phyloP scores from a whole-genome alignment of 2,329 filamentous ascomycete species.

The Tolypocladium ovalisporum region DNA sequence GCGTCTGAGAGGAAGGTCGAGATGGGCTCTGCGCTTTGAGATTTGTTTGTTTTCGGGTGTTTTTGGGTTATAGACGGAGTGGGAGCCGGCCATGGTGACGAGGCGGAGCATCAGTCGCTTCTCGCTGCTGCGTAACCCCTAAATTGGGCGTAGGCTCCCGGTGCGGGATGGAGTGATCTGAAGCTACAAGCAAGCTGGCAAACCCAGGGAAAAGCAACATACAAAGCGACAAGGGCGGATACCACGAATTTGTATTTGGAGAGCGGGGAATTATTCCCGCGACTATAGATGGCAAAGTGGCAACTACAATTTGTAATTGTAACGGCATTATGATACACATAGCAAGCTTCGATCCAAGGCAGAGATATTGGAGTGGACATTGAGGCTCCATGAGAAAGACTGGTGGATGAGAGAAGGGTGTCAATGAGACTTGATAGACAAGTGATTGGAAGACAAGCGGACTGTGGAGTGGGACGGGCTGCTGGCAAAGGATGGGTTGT shows the following conservation, averaged over 20 bases:
- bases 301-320: slow-evolving; percentile 14
- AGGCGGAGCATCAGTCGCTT: neutral
- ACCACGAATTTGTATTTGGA: slow-evolving; percentile 2
- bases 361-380: neutral
- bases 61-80: slow-evolving; percentile 15
- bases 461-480: neutral
- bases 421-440: neutral
- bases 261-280: slow-evolving; percentile 6
- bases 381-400: neutral
- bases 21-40: slow-evolving; percentile 11
- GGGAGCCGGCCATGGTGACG: neutral
- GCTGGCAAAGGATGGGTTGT: neutral
- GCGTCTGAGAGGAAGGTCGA: slow-evolving; percentile 12
- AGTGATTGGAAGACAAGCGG: neutral
- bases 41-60: slow-evolving; percentile 7
- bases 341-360: neutral
- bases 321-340: slow-evolving; percentile 9
- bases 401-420: neutral
- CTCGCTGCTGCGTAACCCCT: neutral
- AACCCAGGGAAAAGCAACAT: slow-evolving; percentile 5
- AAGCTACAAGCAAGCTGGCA: neutral
- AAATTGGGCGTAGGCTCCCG: neutral
- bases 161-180: neutral
- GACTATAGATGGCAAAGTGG: slow-evolving; percentile 12
- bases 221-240: slow-evolving; percentile 4